Conservation (phyloP, 2,329 filamentous ascomycete species). For the Hymenoscyphus infarciens region DNA sequence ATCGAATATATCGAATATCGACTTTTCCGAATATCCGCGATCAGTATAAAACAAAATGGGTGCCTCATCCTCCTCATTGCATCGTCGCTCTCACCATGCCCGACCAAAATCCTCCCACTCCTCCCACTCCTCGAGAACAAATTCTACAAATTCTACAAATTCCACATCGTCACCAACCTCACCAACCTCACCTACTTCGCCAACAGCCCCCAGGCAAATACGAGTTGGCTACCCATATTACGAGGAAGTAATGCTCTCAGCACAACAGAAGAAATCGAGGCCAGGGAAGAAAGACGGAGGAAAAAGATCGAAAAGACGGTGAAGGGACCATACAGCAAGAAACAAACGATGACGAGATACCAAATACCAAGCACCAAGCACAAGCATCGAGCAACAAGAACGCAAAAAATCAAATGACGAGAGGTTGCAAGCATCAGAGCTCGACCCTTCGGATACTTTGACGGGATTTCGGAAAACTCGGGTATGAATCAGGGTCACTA, state of each 20-base stretch:
- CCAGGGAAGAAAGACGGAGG: not conserved
- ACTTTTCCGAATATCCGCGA: not conserved
- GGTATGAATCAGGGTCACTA: not conserved
- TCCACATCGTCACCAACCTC: constrained; percentile 1
- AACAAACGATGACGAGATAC: not conserved
- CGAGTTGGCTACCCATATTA: constrained; percentile 9
- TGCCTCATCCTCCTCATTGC: not conserved
- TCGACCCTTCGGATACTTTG: not conserved
- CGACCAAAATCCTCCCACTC: constrained; percentile 5
- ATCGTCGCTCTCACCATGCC: not conserved
- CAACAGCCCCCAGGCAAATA: constrained; percentile 3
- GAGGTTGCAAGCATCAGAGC: not conserved
- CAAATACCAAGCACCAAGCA: not conserved
- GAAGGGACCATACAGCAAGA: not conserved
- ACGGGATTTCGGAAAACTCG: not conserved
- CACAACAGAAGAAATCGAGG: constrained; percentile 5
- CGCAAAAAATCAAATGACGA: not conserved
- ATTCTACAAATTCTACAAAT: not conserved
- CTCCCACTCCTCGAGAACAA: not conserved
- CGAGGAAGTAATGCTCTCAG: constrained; percentile 7
- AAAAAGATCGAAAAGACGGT: not conserved
- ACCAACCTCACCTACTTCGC: not conserved
- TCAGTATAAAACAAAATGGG: not conserved
- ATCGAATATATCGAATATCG: not conserved
- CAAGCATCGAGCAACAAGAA: not conserved